Conservation (phyloP, 352 stramenopile genomes). For the Pythium angustatum region DNA sequence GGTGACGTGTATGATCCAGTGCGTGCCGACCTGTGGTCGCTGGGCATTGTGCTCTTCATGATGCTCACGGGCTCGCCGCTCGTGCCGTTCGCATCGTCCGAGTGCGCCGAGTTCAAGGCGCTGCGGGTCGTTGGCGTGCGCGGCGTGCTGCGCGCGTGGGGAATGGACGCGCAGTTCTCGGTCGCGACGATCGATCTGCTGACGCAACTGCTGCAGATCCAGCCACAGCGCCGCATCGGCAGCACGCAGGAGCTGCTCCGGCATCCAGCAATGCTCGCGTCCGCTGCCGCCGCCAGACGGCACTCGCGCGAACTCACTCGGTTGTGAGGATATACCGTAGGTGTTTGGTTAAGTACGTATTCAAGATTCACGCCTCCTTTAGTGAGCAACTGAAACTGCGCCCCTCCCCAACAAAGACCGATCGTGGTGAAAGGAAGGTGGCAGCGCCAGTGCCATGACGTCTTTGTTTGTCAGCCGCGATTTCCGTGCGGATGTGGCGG, state of each 20-base stretch:
- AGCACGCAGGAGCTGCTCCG: conserved; percentile 32
- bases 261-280: conserved; percentile 2
- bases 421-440: too few species aligned
- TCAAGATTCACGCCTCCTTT: too few species aligned
- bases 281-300: not conserved
- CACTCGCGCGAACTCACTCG: not conserved
- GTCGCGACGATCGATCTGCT: conserved; percentile 33
- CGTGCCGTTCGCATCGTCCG: conserved; percentile 34
- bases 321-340: not conserved
- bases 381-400: too few species aligned
- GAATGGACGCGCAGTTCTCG: conserved; percentile 36
- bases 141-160: conserved; percentile 49
- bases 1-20: conserved; percentile 13
- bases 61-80: conserved; percentile 26
- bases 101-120: conserved; percentile 33
- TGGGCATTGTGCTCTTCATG: conserved; percentile 24
- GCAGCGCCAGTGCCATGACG: too few species aligned
- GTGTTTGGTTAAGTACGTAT: too few species aligned
- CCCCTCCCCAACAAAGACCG: too few species aligned
- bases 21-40: conserved; percentile 23
- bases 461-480: too few species aligned
- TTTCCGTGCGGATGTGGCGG: too few species aligned
- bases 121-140: conserved; percentile 37
- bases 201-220: conserved; percentile 33
- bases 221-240: conserved; percentile 30